phyloP scores from a whole-genome alignment of 306 rosid species.

The Cucumis cinereus region DNA sequence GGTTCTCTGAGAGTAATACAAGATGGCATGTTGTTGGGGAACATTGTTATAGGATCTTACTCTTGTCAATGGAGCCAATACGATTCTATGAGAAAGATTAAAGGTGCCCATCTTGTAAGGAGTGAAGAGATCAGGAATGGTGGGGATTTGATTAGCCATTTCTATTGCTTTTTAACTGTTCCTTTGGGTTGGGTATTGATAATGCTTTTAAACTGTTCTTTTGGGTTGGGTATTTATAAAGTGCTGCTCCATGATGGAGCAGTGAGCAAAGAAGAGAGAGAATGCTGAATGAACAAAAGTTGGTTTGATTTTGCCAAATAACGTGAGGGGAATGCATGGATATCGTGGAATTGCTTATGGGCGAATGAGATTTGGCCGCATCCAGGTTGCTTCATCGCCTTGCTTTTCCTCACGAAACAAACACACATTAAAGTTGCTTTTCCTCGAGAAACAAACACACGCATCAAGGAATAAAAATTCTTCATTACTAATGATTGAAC shows the following conservation, averaged over 20 bases:
- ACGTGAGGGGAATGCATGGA: too few species aligned
- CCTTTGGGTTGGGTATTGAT: constrained; percentile 8
- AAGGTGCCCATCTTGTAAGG: constrained; percentile 36
- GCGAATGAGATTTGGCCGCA: too few species aligned
- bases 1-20: constrained; percentile 60
- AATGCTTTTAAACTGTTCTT: not conserved
- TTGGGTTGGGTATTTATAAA: not conserved
- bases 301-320: too few species aligned
- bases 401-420: too few species aligned
- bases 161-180: not conserved
- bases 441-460: too few species aligned
- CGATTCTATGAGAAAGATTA: constrained; percentile 39
- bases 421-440: too few species aligned
- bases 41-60: constrained; percentile 31
- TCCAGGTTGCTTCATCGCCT: too few species aligned
- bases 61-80: constrained; percentile 47
- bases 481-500: too few species aligned
- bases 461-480: too few species aligned
- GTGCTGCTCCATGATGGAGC: not conserved
- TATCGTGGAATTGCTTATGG: too few species aligned
- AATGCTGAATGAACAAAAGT: too few species aligned
- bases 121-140: constrained; percentile 19
- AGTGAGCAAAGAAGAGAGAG: not conserved
- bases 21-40: constrained; percentile 53
- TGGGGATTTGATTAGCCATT: not conserved